These are phyloP conservation scores for Irpex rosettiformis DNA, from an alignment of 1,284 basidiomycete species.

Conservation along the genomic window DNA sequence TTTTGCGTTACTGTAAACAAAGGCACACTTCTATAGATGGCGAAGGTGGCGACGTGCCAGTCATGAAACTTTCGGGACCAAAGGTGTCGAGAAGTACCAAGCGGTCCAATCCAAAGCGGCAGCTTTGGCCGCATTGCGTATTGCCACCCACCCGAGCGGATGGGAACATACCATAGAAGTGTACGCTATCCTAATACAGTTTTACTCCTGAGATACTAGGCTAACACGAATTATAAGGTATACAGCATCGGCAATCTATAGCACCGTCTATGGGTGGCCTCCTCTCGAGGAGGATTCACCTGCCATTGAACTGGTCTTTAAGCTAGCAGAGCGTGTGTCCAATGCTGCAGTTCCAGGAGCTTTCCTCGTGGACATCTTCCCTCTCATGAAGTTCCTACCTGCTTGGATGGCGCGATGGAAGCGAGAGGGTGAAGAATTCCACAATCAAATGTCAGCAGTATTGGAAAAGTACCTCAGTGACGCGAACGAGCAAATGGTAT, in stretches of 20 bases:
- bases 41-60: not conserved
- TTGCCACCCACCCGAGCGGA: not conserved
- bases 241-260: not conserved
- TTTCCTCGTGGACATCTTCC: slow-evolving; percentile 30
- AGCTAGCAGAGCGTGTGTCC: not conserved
- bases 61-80: not conserved
- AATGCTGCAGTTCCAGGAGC: slow-evolving; percentile 24
- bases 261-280: not conserved
- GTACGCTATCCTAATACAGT: not conserved
- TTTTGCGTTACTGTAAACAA: not conserved
- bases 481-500: not conserved
- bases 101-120: not conserved
- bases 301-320: not conserved
- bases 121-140: not conserved
- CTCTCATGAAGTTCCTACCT: slow-evolving; percentile 19
- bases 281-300: not conserved
- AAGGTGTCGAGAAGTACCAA: not conserved
- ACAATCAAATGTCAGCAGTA: not conserved
- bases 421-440: not conserved
- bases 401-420: not conserved
- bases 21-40: not conserved
- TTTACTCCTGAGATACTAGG: too few relatives aligned
- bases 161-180: not conserved
- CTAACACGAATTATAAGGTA: too few relatives aligned
- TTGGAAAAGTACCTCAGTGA: not conserved